Base-by-base conservation (phyloP, 2,329 filamentous ascomycete genomes). In the Sclerotinia spermophila region DNA sequence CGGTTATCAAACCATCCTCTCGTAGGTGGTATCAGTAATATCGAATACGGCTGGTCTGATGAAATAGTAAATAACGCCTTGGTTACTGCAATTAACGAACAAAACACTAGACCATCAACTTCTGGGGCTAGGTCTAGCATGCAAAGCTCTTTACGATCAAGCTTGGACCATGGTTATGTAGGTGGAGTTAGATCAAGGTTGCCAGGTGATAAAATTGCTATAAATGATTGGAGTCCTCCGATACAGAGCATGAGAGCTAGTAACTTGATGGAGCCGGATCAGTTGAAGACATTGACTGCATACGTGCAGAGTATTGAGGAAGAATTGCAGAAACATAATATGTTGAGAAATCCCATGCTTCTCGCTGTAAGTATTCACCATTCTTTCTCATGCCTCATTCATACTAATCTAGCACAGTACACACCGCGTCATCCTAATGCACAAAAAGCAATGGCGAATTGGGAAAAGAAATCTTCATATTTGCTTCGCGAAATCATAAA, bases 1-100 rank as follows among this genome's bases (percentile, higher is more conserved):
- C 88, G 96, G 67, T 85, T 98, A 44, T 97, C 94, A 78, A 97
- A 97, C 73, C 94, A 98, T 79, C 96, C 96, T 3, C 84, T 99
- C 44, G 88, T 95, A 45, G 96, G 96, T 71, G 95, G 94, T 70
- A 92, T 99, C 76, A 97, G 93, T 81, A 99, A 97, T 80, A 92
- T 98, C 75, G 96, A 99, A 80, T 98, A 97, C 78, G 96, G 96
- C 68, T 99, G 96, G 96, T 92, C 93, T 75, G 93, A 97, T 55
- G 84, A 86, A 30, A 89, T 97, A 72, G 89, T 97, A 77, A 89
- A 82, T 65, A 79, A 78, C 64, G 73, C 77, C 21, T 66, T 79
- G 17, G 83, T 88, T 5, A 81, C 78, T 6, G 84, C 84, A 38
- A 85, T 87, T 75, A 85, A 86, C 72, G 86, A 88, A 66, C 81